These are phyloP conservation scores for Peterozyma toletana DNA, from an alignment of 805 yeast species.

Conservation along the genomic window DNA sequence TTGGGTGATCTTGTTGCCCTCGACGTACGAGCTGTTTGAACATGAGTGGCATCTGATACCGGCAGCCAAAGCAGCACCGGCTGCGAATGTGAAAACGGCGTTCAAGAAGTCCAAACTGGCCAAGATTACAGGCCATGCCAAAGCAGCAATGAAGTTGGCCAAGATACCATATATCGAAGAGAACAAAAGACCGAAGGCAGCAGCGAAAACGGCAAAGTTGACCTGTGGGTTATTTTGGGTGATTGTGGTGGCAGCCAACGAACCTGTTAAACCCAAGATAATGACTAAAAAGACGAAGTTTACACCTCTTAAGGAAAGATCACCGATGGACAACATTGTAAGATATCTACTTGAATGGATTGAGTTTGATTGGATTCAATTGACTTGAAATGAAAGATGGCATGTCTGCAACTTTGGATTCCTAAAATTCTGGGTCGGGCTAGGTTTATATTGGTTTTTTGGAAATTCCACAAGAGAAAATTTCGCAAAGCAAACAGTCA, in stretches of 20 bases:
- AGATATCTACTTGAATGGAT: background rate
- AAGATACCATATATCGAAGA: slow-evolving; percentile 72
- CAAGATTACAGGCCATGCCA: slow-evolving; percentile 84
- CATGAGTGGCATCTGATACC: slow-evolving; percentile 86
- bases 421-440: too few species aligned
- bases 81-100: slow-evolving; percentile 88
- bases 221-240: slow-evolving; percentile 66
- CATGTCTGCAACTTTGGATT: too few species aligned
- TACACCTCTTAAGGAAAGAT: slow-evolving; percentile 63
- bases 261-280: slow-evolving; percentile 81
- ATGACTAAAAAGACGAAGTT: slow-evolving; percentile 74
- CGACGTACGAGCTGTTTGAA: slow-evolving; percentile 55
- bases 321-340: slow-evolving; percentile 45
- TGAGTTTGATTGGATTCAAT: background rate
- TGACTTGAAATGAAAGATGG: background rate
- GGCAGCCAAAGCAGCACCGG: slow-evolving; percentile 91
- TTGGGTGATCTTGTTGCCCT: slow-evolving; percentile 62
- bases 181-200: slow-evolving; percentile 78
- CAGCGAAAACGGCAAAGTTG: slow-evolving; percentile 80
- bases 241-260: slow-evolving; percentile 63
- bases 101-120: slow-evolving; percentile 78
- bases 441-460: too few species aligned
- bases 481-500: too few species aligned
- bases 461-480: too few species aligned
- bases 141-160: slow-evolving; percentile 69